These are phyloP conservation scores for Bauhinia variegata DNA, from an alignment of 306 rosid species.

Conservation along the genomic window DNA sequence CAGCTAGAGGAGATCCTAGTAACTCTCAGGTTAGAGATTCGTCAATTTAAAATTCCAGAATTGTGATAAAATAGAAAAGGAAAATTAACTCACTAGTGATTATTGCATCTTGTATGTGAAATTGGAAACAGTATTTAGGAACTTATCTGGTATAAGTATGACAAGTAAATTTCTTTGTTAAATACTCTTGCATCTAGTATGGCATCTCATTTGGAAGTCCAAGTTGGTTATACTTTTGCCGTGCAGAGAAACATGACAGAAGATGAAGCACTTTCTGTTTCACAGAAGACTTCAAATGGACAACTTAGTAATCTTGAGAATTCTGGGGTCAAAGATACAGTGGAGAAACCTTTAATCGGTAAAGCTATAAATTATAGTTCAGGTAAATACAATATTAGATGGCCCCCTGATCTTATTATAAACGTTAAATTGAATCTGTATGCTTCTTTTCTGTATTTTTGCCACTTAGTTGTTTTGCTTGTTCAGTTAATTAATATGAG, in stretches of 20 bases:
- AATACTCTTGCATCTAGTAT: slow-evolving; percentile 16
- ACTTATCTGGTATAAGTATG: too few relatives aligned
- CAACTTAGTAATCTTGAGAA: slow-evolving; percentile 22
- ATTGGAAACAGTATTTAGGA: too few relatives aligned
- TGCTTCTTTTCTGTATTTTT: neutral
- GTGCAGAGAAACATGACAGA: slow-evolving; percentile 46
- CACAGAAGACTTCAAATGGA: slow-evolving; percentile 34
- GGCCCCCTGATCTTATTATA: slow-evolving; percentile 34
- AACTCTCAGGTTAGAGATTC: slow-evolving; percentile 47
- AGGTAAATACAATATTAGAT: slow-evolving; percentile 53
- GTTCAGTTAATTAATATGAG: slow-evolving; percentile 16
- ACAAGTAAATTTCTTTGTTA: too few relatives aligned
- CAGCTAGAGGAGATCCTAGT: slow-evolving; percentile 39
- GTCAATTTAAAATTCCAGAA: slow-evolving; percentile 14
- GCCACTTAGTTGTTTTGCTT: neutral
- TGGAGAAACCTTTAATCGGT: slow-evolving; percentile 35
- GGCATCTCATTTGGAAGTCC: slow-evolving; percentile 30
- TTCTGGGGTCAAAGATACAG: slow-evolving; percentile 36
- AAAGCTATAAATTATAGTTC: too few relatives aligned
- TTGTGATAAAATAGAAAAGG: slow-evolving; percentile 15
- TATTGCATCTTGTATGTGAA: too few relatives aligned
- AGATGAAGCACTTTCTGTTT: slow-evolving; percentile 37
- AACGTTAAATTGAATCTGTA: neutral
- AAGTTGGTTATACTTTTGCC: slow-evolving; percentile 35
- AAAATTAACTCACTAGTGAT: too few relatives aligned